Percentiles rank a stretch among this genome's conserved stretches.
Evolutionary conservation across 805 yeast species (phyloP).

Genomic region (Starmerella cellae): DNA sequence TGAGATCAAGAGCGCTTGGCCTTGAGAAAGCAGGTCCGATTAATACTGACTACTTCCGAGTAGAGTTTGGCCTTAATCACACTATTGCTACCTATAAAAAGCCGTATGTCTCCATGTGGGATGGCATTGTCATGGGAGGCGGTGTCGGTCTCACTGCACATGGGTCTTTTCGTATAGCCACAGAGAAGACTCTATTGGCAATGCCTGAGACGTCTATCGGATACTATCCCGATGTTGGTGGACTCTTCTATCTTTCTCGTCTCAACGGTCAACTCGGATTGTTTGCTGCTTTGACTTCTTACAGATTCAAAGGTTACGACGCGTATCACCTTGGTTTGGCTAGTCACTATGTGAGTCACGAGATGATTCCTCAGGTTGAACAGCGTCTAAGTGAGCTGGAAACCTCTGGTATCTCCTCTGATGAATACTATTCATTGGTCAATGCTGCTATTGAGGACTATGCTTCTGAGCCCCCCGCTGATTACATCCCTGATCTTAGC

Average conservation of each 20-base stretch:
- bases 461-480: constrained; percentile 33
- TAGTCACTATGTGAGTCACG: constrained; percentile 72
- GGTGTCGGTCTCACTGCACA: constrained; percentile 90
- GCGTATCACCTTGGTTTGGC: constrained; percentile 76
- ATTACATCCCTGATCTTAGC: constrained; percentile 42
- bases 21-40: constrained; percentile 35
- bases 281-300: constrained; percentile 79
- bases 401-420: constrained; percentile 21
- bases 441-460: constrained; percentile 69
- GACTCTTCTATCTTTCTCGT: constrained; percentile 75
- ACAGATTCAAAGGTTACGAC: constrained; percentile 61
- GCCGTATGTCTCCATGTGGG: constrained; percentile 74
- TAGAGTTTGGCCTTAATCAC: constrained; percentile 72
- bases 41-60: constrained; percentile 55
- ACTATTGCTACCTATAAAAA: constrained; percentile 68
- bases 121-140: constrained; percentile 96
- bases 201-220: constrained; percentile 99
- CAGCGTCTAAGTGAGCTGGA: constrained; percentile 53
- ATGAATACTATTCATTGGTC: constrained; percentile 35
- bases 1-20: constrained; percentile 23
- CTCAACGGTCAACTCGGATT: constrained; percentile 73
- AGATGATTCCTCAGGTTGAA: constrained; percentile 47
- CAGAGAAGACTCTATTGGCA: constrained; percentile 80
- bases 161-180: constrained; percentile 84
- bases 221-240: constrained; percentile 90